These are phyloP conservation scores for Claviceps quebecensis DNA, from an alignment of 2,329 filamentous ascomycete species.

Conservation along the genomic window DNA sequence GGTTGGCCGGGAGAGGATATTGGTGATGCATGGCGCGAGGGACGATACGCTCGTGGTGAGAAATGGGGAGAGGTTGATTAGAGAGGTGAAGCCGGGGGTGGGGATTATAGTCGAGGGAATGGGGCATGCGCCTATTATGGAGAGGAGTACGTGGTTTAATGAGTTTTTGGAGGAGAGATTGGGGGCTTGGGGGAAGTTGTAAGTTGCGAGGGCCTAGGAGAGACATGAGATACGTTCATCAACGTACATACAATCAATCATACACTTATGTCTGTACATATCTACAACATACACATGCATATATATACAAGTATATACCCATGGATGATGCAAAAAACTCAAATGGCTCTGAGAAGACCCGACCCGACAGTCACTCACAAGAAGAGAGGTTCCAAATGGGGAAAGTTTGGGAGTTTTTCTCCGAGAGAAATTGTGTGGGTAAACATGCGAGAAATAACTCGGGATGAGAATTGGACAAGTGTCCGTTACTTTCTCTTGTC, in stretches of 20 bases:
- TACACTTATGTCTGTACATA: not conserved
- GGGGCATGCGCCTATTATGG: constrained; percentile 63
- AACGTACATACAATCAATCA: too few relatives aligned
- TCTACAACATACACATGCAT: not conserved
- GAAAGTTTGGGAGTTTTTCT: too few relatives aligned
- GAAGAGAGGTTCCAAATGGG: too few relatives aligned
- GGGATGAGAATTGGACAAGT: too few relatives aligned
- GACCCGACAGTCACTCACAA: too few relatives aligned
- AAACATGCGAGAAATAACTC: too few relatives aligned
- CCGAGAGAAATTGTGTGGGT: too few relatives aligned
- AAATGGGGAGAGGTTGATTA: constrained; percentile 55
- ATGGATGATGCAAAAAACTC: too few relatives aligned
- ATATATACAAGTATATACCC: too few relatives aligned
- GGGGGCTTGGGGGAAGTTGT: constrained; percentile 34
- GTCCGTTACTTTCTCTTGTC: too few relatives aligned
- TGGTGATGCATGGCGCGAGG: constrained; percentile 60
- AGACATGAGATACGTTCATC: too few relatives aligned
- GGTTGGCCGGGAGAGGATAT: constrained; percentile 59
- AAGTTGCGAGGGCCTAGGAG: not conserved
- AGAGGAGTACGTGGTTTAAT: constrained; percentile 58
- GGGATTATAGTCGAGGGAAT: constrained; percentile 52
- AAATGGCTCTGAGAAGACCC: too few relatives aligned
- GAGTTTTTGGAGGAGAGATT: constrained; percentile 43
- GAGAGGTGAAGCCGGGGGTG: constrained; percentile 46
- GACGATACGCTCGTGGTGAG: constrained; percentile 67